These are phyloP conservation scores for Petrea volubilis DNA, from an alignment of 257 asterid genomes.

Conservation along the genomic window DNA sequence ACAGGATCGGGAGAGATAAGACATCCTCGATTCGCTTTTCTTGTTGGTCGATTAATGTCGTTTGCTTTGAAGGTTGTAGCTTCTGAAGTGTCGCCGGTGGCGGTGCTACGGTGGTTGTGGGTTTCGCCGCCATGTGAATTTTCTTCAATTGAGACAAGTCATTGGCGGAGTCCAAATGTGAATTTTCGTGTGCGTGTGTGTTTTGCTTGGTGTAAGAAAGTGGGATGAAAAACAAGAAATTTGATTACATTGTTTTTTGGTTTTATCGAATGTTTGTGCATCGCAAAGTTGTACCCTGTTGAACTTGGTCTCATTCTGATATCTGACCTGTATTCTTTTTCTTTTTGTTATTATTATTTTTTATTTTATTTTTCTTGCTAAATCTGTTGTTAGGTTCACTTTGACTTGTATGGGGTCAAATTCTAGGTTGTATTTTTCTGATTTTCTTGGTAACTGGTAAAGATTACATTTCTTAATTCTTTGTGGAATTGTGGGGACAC, in stretches of 20 bases:
- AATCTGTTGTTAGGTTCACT: not conserved
- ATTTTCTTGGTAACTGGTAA: not conserved
- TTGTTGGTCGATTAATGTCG: conserved; percentile 28
- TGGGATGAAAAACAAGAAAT: not conserved
- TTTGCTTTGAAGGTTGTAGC: conserved; percentile 37
- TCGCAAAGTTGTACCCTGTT: conserved; percentile 15
- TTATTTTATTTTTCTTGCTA: not conserved
- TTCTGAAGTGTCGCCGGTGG: conserved; percentile 24
- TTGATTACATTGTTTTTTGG: not conserved
- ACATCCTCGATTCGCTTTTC: conserved; percentile 56
- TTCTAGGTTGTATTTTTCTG: not conserved
- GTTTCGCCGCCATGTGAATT: conserved; percentile 45
- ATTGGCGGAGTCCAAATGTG: not conserved
- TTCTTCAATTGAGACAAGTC: conserved; percentile 17
- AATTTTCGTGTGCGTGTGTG: not conserved
- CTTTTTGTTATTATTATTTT: too few relatives aligned
- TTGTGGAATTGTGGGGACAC: too few relatives aligned
- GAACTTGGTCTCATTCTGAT: not conserved
- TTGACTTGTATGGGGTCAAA: not conserved
- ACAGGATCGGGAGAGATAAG: conserved; percentile 44
- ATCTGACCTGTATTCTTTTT: not conserved
- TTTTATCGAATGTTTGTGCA: conserved; percentile 23
- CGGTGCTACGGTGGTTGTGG: conserved; percentile 30
- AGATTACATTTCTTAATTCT: too few relatives aligned
- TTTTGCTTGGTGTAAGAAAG: not conserved